Conservation (phyloP, 352 stramenopile genomes). For the Phytophthora palmivora region DNA sequence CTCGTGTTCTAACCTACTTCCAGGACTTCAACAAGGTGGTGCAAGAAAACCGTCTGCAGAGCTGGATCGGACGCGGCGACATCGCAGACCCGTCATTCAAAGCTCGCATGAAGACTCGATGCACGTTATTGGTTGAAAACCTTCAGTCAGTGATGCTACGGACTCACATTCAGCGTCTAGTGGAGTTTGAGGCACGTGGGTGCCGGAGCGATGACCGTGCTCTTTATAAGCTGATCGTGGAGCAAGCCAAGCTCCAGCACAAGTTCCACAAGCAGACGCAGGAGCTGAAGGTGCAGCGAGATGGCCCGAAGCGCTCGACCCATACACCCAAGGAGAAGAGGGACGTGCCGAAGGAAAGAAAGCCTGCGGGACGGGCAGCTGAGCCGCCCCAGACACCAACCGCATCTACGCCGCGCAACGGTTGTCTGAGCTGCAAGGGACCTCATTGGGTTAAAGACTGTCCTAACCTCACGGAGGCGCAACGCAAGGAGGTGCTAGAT, state of each 20-base stretch:
- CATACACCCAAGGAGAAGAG: slow-evolving; percentile 5
- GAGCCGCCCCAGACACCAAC: not conserved
- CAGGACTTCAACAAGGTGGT: slow-evolving; percentile 16
- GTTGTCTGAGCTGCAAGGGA: slow-evolving; percentile 25
- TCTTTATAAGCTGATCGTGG: slow-evolving; percentile 19
- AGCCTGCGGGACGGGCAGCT: not conserved
- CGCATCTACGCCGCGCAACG: slow-evolving; percentile 3
- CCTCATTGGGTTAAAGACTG: slow-evolving; percentile 27
- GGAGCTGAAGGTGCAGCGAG: slow-evolving; percentile 7
- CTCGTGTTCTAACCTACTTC: slow-evolving; percentile 20
- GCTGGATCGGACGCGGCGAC: slow-evolving; percentile 3
- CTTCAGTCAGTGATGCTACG: slow-evolving; percentile 17
- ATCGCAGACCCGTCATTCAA: slow-evolving; percentile 1
- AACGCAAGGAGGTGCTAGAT: slow-evolving; percentile 13
- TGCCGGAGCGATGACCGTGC: slow-evolving; percentile 16
- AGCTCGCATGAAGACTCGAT: slow-evolving; percentile 14
- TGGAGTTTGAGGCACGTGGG: slow-evolving; percentile 11
- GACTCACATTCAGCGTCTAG: slow-evolving; percentile 19
- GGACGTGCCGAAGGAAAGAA: not conserved
- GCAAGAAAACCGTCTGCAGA: slow-evolving; percentile 7
- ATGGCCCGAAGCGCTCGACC: not conserved
- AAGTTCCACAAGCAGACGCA: slow-evolving; percentile 11
- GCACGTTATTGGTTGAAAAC: slow-evolving; percentile 20
- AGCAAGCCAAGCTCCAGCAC: slow-evolving; percentile 15
- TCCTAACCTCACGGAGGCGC: slow-evolving; percentile 12